Evolutionary conservation across 2,329 filamentous ascomycete species (phyloP).

Genomic region (Aspergillus ruber): DNA sequence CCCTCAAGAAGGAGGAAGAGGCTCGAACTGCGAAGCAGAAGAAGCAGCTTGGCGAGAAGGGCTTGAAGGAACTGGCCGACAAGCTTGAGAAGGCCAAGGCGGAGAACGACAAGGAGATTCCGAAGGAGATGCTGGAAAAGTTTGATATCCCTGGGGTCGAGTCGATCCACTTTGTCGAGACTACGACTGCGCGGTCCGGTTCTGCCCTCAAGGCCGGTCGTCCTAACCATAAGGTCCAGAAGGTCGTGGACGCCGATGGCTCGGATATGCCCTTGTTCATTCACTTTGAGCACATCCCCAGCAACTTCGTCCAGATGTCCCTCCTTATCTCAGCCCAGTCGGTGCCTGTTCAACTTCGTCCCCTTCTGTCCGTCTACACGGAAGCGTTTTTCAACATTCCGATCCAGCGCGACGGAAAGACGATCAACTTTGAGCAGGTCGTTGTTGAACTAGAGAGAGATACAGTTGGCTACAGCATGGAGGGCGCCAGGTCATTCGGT

Average conservation of each 20-base stretch:
- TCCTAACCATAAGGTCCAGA: slow-evolving; percentile 64
- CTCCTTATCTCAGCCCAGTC: slow-evolving; percentile 72
- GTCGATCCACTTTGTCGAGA: slow-evolving; percentile 91
- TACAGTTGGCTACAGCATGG: slow-evolving; percentile 75
- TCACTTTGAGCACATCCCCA: slow-evolving; percentile 93
- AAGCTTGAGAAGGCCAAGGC: slow-evolving; percentile 76
- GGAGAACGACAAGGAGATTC: slow-evolving; percentile 83
- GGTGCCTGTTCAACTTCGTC: slow-evolving; percentile 75
- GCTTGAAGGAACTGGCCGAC: slow-evolving; percentile 66
- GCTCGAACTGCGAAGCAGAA: slow-evolving; percentile 72
- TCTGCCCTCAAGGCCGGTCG: slow-evolving; percentile 65
- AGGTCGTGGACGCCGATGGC: slow-evolving; percentile 64
- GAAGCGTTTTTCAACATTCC: slow-evolving; percentile 95
- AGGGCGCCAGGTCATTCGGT: slow-evolving; percentile 60
- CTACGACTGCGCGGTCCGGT: slow-evolving; percentile 75
- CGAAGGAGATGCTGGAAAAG: slow-evolving; percentile 68
- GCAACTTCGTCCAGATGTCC: slow-evolving; percentile 82
- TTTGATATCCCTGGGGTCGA: slow-evolving; percentile 80
- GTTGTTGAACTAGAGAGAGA: slow-evolving; percentile 87
- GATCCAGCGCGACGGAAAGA: slow-evolving; percentile 67
- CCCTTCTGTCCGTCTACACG: slow-evolving; percentile 74
- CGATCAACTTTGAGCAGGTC: slow-evolving; percentile 82
- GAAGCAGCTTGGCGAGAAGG: slow-evolving; percentile 71
- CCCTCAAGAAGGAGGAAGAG: slow-evolving; percentile 75
- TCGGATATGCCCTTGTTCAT: slow-evolving; percentile 70